phyloP scores from a whole-genome alignment of 2,329 filamentous ascomycete species.

The Byssochlamys sp. region DNA sequence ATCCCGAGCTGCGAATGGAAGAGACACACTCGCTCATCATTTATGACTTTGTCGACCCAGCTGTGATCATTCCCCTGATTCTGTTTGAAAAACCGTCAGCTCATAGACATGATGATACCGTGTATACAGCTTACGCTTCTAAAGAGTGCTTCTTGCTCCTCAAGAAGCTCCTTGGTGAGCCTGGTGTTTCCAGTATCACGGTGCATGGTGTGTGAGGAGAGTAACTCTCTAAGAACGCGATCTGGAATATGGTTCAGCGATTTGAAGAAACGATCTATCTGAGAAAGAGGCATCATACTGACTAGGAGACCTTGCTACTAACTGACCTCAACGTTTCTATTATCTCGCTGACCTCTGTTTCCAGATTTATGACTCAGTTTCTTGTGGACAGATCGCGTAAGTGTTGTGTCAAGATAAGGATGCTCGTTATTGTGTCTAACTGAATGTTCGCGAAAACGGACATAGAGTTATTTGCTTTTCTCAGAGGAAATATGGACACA shows the following conservation, averaged over 20 bases:
- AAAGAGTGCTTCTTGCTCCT: background rate
- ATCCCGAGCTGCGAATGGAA: slow-evolving; percentile 6
- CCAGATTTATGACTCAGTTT: background rate
- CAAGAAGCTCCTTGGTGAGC: background rate
- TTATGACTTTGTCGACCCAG: slow-evolving; percentile 11
- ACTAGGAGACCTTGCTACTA: background rate
- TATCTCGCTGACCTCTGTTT: background rate
- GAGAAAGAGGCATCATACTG: background rate
- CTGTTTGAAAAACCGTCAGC: background rate
- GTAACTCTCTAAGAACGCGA: background rate
- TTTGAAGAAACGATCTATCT: background rate
- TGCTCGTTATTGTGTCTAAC: too few species aligned
- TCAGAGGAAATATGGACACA: background rate
- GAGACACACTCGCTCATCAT: slow-evolving; percentile 12
- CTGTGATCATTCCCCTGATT: background rate
- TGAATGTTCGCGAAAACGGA: background rate
- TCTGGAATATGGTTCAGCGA: background rate
- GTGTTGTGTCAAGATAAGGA: background rate
- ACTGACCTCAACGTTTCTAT: background rate
- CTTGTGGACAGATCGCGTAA: background rate
- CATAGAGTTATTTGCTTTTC: background rate
- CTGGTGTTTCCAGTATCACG: background rate
- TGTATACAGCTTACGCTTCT: background rate
- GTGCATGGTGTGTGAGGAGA: background rate
- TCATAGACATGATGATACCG: background rate